Conservation (phyloP, 768 basidiomycete genomes). For the Lactifluus hygrophoroides region DNA sequence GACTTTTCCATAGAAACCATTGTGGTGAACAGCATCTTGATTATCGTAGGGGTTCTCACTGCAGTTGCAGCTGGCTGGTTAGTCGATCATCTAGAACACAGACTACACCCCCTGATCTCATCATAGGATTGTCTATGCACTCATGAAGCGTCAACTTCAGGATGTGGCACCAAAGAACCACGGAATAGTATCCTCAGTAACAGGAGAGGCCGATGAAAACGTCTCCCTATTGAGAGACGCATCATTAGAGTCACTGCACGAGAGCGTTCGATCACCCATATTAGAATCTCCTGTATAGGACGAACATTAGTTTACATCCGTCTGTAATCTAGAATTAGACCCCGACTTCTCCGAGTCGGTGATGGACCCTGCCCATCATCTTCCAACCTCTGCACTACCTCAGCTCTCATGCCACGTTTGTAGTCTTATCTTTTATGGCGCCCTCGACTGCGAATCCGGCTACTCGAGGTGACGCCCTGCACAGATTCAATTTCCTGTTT, state of each 20-base stretch:
- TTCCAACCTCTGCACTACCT: neutral
- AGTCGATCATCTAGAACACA: slow-evolving; percentile 22
- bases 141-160: slow-evolving; percentile 48
- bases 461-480: slow-evolving; percentile 20
- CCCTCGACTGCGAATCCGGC: slow-evolving; percentile 15
- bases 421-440: slow-evolving; percentile 24
- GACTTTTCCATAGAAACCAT: slow-evolving; percentile 41
- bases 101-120: slow-evolving; percentile 11
- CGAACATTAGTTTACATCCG: neutral
- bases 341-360: neutral
- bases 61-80: slow-evolving; percentile 61
- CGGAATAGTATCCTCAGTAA: slow-evolving; percentile 48
- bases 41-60: slow-evolving; percentile 51
- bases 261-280: slow-evolving; percentile 5
- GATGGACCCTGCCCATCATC: neutral
- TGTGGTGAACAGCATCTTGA: slow-evolving; percentile 51
- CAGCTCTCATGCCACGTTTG: neutral
- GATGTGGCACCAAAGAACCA: slow-evolving; percentile 41
- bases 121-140: slow-evolving; percentile 54
- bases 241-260: slow-evolving; percentile 22
- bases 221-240: slow-evolving; percentile 41
- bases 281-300: neutral
- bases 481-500: slow-evolving; percentile 46
- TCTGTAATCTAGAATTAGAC: neutral
- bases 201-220: slow-evolving; percentile 53